Evolutionary conservation across 1,284 basidiomycete genomes (phyloP), one percentile per base, ranked within the genome.

Genomic region (Ganoderma meredithae): DNA sequence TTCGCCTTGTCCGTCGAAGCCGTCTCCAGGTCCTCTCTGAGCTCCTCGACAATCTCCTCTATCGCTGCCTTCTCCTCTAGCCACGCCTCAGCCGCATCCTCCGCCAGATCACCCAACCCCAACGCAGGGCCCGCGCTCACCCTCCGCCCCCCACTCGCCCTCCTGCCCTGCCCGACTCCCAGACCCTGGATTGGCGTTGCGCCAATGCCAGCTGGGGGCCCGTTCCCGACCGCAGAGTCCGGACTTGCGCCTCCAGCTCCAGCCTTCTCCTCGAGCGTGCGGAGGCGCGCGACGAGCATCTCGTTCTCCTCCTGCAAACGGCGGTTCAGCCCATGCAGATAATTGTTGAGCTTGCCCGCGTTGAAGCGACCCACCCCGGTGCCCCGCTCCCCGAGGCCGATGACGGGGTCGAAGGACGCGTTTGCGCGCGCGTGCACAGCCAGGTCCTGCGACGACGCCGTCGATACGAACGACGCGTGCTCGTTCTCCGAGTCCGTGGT

Each of bases 251-350:
- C 44, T 62, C 71, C 74, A 52, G 63, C 44, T 62, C 71, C 74
- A 52, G 63, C 70, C 49, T 76, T 78, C 41, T 77, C 79, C 69
- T 81, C 80, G 63, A 83, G 83, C 65, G 82, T 84, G 70, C 89
- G 86, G 36, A 90, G 75, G 66, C 81, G 68, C 1, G 65, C 65
- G n/a, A 77, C 76, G 12, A 95, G 82, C 15, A 76, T 80, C 76
- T 92, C 86, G 75, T 95, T 96, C 81, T 96, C 95, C 76, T 95
- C 91, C 71, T 93, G 90, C 64, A 96, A 78, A 62, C 90, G 85
- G 58, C 89, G 82, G 77, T 96, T 96, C 66, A 96, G 81, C 13
- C 91, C 89, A 78, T 95, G 92, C 74, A 96, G 77, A 77, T 95
- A 96, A 8, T 85, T 84, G 71, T 95, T 95, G 72, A 96, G 79